Base-by-base conservation (phyloP, 768 basidiomycete species). In the Lactarius evosmus region DNA sequence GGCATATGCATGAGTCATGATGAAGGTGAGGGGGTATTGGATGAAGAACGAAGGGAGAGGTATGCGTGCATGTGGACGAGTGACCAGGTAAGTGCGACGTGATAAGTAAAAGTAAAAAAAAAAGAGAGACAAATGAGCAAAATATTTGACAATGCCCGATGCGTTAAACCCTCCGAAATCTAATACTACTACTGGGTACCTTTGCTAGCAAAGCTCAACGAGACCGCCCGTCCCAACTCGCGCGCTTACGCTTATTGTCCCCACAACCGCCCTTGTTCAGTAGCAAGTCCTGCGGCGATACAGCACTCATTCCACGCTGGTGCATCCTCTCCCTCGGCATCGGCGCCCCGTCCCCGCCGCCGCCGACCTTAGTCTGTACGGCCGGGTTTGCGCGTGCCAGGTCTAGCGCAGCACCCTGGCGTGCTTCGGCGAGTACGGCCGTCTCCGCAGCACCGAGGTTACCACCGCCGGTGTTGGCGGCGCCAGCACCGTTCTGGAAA, bases 191-290 rank as follows among this genome's bases (percentile, higher is more conserved):
- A n/a, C n/a, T n/a, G n/a, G n/a, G n/a, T 56, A 29, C 22, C n/a
- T 4, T 7, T 22, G 29, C 38, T 1, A n/a, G n/a, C n/a, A n/a
- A n/a, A n/a, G 53, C 59, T 70, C 64, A 73, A 32, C 71, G 73
- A 54, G 70, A 69, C 14, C 74, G 73, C 16, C 82, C 83, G 65
- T 84, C 82, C 82, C 82, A 84, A 66, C 83, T 84, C 40, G 81
- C 80, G 65, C 82, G 76, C 75, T 84, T 84, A 63, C 82, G 76
- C 72, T 84, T 84, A 67, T 83, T 81, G 58, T 84, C 83, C 61
- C 63, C 79, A 9, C 73, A 54, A 25, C 58, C 11, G 8, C 55
- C 75, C 68, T 77, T 79, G 72, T 78, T 78, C 65, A 83, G 58
- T 58, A 82, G 72, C 57, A 84, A 70, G 65, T 84, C 82, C 63